Evolutionary conservation across 1,284 basidiomycete species (phyloP), one percentile per base, ranked within the genome.

Genomic region (Ceratobasidium sp.): DNA sequence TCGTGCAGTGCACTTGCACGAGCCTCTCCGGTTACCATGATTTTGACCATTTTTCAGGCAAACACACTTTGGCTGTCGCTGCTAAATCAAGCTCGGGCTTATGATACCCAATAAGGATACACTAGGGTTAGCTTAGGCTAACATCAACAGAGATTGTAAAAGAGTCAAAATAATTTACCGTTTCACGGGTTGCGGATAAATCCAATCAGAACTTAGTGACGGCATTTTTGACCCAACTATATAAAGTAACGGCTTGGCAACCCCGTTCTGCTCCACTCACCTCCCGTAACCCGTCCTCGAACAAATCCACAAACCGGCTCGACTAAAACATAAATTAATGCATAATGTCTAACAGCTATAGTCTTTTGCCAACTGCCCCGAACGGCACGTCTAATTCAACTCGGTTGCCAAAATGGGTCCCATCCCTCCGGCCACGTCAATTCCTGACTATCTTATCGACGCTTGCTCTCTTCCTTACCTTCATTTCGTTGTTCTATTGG

Each of bases 401-500:
- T 30, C 49, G 16, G 9, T 8, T 52, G 8, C n/a, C 49, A 66
- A 66, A 69, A 58, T 69, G 66, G 66, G 38, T 46, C 6, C 26
- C 50, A n/a, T 26, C 52, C n/a, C 54, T 58, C 21, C 66, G 66
- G 38, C 66, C 43, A 2, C 66, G 66, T 16, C 66, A 69, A 23
- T 3, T 26, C 16, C 26, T 69, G 38, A 47, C 66, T 5, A 3
- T 47, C 21, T 5, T 58, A 28, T 57, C 26, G 28, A 35, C 66
- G 0, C 16, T 69, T 54, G 13, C 35, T 6, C 28, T 69, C 8
- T 49, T 69, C 66, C 21, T 58, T 35, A 58, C 66, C 13, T 23
- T 69, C 9, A 41, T n/a, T 43, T 69, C 66, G 43, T 58, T 69
- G 52, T 69, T 69, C 46, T 69, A 69, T 30, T 69, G 54, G 66